phyloP scores from a whole-genome alignment of 805 yeast species.

The Ogataea parapolymorpha region DNA sequence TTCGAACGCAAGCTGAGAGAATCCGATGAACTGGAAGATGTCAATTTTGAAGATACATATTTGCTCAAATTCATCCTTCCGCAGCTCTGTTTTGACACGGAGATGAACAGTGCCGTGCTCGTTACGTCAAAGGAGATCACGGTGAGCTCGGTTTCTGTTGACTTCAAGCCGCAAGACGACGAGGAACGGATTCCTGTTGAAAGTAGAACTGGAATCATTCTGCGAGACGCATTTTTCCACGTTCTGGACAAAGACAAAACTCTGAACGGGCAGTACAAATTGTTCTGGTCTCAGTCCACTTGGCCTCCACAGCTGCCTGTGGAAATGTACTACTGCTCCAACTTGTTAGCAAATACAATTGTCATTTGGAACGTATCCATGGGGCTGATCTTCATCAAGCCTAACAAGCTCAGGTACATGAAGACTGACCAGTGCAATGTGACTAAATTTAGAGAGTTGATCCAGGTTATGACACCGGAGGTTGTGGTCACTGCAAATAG shows the following conservation, averaged over 20 bases:
- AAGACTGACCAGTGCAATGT: slow-evolving; percentile 23
- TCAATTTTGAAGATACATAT: slow-evolving; percentile 33
- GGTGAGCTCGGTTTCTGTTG: slow-evolving; percentile 45
- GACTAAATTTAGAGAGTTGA: slow-evolving; percentile 20
- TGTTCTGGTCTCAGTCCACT: slow-evolving; percentile 27
- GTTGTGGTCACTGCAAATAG: slow-evolving; percentile 54
- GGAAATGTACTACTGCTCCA: slow-evolving; percentile 55
- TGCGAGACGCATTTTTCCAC: slow-evolving; percentile 54
- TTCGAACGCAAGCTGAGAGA: slow-evolving; percentile 54
- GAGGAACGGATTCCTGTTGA: slow-evolving; percentile 45
- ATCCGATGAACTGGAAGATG: slow-evolving; percentile 16
- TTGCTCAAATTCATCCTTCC: slow-evolving; percentile 75
- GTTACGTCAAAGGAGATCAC: slow-evolving; percentile 59
- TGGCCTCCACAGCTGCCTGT: slow-evolving; percentile 73
- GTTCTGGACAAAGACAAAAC: slow-evolving; percentile 42
- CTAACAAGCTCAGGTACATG: slow-evolving; percentile 48
- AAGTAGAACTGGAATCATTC: slow-evolving; percentile 51
- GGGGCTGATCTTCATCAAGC: slow-evolving; percentile 46
- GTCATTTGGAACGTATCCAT: slow-evolving; percentile 52
- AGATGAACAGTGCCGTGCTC: slow-evolving; percentile 46
- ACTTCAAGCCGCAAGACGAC: slow-evolving; percentile 39
- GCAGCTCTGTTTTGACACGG: slow-evolving; percentile 61
- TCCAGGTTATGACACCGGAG: slow-evolving; percentile 38
- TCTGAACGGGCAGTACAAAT: slow-evolving; percentile 31
- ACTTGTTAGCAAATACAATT: slow-evolving; percentile 39